phyloP scores from a whole-genome alignment of 768 basidiomycete genomes.

The Leccinum sublutescens region DNA sequence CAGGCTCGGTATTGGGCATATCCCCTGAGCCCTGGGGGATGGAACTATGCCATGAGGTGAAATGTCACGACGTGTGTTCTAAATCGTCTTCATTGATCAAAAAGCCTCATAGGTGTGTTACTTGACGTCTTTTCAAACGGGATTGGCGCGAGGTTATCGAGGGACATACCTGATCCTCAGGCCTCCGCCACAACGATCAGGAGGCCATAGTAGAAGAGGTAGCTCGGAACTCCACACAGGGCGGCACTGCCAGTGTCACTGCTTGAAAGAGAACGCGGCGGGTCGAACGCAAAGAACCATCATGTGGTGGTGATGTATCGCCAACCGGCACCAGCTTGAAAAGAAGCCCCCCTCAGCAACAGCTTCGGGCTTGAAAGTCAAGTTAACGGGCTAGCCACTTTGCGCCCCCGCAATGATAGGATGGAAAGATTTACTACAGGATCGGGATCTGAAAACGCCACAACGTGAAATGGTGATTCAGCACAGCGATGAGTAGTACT shows the following conservation, averaged over 20 bases:
- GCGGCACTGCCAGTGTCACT: neutral
- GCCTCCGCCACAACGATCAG: neutral
- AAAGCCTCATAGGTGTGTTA: neutral
- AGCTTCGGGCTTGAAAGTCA: neutral
- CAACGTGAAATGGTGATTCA: too few species aligned
- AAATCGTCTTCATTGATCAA: neutral
- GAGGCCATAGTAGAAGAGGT: too few species aligned
- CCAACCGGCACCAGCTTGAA: neutral
- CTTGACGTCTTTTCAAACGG: neutral
- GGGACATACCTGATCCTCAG: neutral
- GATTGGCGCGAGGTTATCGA: neutral
- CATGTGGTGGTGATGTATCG: too few species aligned
- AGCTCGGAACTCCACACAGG: neutral
- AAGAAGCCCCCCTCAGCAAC: neutral
- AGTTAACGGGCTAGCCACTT: neutral
- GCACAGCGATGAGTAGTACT: too few species aligned
- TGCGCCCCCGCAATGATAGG: neutral
- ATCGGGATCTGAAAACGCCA: neutral
- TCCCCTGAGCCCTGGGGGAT: neutral
- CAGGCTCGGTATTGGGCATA: neutral
- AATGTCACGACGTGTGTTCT: neutral
- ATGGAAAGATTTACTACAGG: too few species aligned
- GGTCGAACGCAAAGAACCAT: neutral
- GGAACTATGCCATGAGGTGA: neutral
- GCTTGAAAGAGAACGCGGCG: neutral